phyloP scores from a whole-genome alignment of 1,139 yeast species.

The Yamadazyma triangularis region DNA sequence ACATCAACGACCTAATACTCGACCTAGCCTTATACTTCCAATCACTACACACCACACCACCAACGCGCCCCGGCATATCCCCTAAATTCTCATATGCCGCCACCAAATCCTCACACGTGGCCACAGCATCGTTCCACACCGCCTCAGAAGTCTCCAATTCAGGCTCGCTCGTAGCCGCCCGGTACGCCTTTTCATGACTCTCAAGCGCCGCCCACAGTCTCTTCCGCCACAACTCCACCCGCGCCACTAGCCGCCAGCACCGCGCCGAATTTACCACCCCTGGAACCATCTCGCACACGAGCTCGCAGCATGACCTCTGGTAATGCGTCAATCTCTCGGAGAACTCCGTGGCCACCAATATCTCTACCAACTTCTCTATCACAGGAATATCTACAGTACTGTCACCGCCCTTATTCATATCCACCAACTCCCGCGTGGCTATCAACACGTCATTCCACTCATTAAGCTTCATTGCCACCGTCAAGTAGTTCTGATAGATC shows the following conservation, averaged over 20 bases:
- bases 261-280: slow-evolving; percentile 64
- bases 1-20: slow-evolving; percentile 67
- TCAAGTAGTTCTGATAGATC: slow-evolving; percentile 82
- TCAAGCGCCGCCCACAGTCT: slow-evolving; percentile 87
- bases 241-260: slow-evolving; percentile 80
- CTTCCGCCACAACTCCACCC: slow-evolving; percentile 82
- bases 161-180: slow-evolving; percentile 65
- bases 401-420: slow-evolving; percentile 59
- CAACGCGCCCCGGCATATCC: slow-evolving; percentile 83
- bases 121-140: slow-evolving; percentile 79
- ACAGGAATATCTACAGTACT: slow-evolving; percentile 70
- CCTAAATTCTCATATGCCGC: slow-evolving; percentile 89
- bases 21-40: slow-evolving; percentile 86
- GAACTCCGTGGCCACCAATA: slow-evolving; percentile 52
- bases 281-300: slow-evolving; percentile 65
- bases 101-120: slow-evolving; percentile 70
- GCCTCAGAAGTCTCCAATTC: slow-evolving; percentile 58
- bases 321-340: slow-evolving; percentile 49
- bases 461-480: slow-evolving; percentile 72
- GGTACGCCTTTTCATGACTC: slow-evolving; percentile 80
- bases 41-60: slow-evolving; percentile 79
- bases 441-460: slow-evolving; percentile 86
- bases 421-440: slow-evolving; percentile 58
- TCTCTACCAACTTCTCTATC: slow-evolving; percentile 67
- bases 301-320: slow-evolving; percentile 65